Evolutionary conservation across 495 filamentous ascomycete species (phyloP).

Genomic region (Aspergillus kassunensis): DNA sequence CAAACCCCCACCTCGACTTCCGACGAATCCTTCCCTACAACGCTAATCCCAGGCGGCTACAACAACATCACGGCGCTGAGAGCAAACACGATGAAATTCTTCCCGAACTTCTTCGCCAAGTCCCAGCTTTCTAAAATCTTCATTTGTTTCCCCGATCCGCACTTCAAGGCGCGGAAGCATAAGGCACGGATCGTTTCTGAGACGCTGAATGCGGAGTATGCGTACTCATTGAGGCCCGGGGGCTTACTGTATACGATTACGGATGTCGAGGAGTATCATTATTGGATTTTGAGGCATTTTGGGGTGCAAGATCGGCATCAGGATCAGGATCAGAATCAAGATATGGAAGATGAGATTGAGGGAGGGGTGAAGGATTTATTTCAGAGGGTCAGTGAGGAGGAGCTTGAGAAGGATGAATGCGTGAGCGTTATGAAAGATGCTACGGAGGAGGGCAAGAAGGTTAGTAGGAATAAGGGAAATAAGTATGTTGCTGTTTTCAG

Average conservation of each 20-base stretch:
- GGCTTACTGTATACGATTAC: constrained; percentile 94
- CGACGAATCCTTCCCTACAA: constrained; percentile 6
- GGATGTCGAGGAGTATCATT: constrained; percentile 89
- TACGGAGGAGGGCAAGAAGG: constrained; percentile 98
- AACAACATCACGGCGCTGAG: constrained; percentile 84
- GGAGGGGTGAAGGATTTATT: constrained; percentile 50
- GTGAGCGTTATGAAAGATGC: constrained; percentile 76
- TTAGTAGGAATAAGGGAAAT: constrained; percentile 78
- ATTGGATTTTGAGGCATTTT: constrained; percentile 89
- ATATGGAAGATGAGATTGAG: constrained; percentile 18
- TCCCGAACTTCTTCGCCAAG: constrained; percentile 87
- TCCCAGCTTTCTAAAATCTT: constrained; percentile 82
- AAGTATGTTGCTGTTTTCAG: constrained; percentile 87
- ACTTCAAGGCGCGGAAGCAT: constrained; percentile 96
- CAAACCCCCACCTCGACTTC: neutral
- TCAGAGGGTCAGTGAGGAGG: constrained; percentile 53
- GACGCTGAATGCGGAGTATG: constrained; percentile 87
- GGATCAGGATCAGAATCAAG: constrained; percentile 22
- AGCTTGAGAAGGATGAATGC: constrained; percentile 69
- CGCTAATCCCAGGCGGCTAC: constrained; percentile 49
- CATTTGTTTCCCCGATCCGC: constrained; percentile 96
- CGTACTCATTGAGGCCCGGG: constrained; percentile 76
- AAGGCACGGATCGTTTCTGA: constrained; percentile 92
- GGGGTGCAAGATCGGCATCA: constrained; percentile 32
- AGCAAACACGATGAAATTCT: constrained; percentile 96